Evolutionary conservation across 805 yeast genomes (phyloP), one percentile per base, ranked within the genome.

Genomic region (Saccharomyces mikatae): DNA sequence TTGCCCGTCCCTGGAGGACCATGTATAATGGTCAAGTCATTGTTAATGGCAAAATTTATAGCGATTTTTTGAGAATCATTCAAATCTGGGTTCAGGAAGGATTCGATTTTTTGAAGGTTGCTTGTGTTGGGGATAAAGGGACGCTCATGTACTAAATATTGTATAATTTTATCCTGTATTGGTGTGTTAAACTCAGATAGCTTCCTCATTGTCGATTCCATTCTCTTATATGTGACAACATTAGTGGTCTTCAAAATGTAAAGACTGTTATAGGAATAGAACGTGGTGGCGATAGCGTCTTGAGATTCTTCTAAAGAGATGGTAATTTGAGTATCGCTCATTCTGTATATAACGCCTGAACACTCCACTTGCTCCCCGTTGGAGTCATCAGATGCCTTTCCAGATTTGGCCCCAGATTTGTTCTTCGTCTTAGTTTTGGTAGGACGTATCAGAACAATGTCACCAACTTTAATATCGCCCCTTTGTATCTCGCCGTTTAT

Each of bases 1-100:
- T 82, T 81, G 3, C 92, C 92, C 0, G 91, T 84, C 0, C 91
- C 91, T 4, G 91, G 91, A 1, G 91, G 90, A 0, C 90, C 91
- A 64, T 82, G 87, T 6, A 86, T 79, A 30, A 86, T 78, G 4
- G 80, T 71, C 6, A 86, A 66, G 2, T 83, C 82, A n/a, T 82
- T 79, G 2, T 71, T 67, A 14, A 89, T 51, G 1, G 95, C 78
- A 68, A 86, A 86, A 11, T 73, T 69, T 8, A 91, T 83, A 0
- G 98, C 97, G 2, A 74, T 65, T 49, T 76, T 76, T 65, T 92
- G 99, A 0, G 96, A 86, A 0, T 70, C 73, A 62, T 89, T 89
- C 13, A 71, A 54, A 22, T 52, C 47, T 8, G 49, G 36, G 46
- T 70, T 67, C 44, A 61, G 51, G 50, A 64, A 61, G 17, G 22